Evolutionary conservation across 225 moss, liverwort and hornwort species (phyloP).

Genomic region (Sphagnum contortum): DNA sequence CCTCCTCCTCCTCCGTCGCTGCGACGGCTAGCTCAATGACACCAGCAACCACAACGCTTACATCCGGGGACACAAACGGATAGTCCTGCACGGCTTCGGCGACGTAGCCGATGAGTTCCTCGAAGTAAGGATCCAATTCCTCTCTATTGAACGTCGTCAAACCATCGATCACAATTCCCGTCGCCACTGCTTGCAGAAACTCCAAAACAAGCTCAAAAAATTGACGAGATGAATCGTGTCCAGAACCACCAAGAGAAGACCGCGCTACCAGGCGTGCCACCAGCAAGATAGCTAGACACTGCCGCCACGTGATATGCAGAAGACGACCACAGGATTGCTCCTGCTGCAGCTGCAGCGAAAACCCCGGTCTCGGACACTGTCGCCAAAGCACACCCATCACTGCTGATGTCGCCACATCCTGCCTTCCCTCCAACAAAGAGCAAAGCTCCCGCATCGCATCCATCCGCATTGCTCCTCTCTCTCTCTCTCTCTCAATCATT

Average conservation of each 20-base stretch:
- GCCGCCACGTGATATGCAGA: conserved; percentile 38
- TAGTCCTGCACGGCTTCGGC: conserved; percentile 30
- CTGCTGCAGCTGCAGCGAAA: too few species aligned
- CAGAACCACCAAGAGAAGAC: conserved; percentile 9
- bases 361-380: conserved; percentile 20
- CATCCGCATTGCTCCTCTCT: too few species aligned
- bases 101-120: conserved; percentile 52
- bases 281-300: conserved; percentile 57
- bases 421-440: too few species aligned
- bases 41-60: conserved; percentile 41
- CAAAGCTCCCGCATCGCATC: too few species aligned
- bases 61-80: conserved; percentile 29
- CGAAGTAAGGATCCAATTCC: conserved; percentile 41
- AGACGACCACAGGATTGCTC: too few species aligned
- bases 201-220: conserved; percentile 36
- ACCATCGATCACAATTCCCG: conserved; percentile 10
- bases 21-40: conserved; percentile 11
- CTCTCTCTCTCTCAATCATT: too few species aligned
- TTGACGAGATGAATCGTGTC: conserved; percentile 43
- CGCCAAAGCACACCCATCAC: conserved; percentile 11
- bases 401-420: too few species aligned
- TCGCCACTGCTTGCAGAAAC: conserved; percentile 19
- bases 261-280: conserved; percentile 55
- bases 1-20: not conserved
- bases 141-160: conserved; percentile 38